Base-by-base conservation (phyloP, 768 basidiomycete genomes). In the Leccinum sublutescens region DNA sequence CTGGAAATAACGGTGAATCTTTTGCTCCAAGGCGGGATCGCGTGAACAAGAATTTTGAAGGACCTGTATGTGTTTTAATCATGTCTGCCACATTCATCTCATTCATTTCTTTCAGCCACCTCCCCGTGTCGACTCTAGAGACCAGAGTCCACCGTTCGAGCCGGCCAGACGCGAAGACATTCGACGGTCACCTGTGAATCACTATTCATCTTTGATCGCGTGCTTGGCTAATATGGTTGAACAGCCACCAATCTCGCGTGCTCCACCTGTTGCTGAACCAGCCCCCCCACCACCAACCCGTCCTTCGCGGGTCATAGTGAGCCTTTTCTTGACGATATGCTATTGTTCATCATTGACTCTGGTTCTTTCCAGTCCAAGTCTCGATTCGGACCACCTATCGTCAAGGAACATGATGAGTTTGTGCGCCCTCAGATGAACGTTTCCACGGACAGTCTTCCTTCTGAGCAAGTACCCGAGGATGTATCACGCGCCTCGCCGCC, bases 361-460 rank as follows among this genome's bases (percentile, higher is more conserved):
- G 15, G 21, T 5, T n/a, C 43, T 45, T 29, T 9, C 21, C 8
- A 33, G 75, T 9, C 21, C 8, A 33, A 73, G 73, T 74, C 74
- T 38, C 72, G 72, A 9, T 73, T 73, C 31, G 72, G 72, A 5
- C 72, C 72, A n/a, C 72, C 72, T 3, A 56, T 73, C 17, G 40
- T 52, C 33, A 71, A 66, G 40, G 71, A 66, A 47, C 50, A 54
- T 3, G 23, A 15, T 2, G 66, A 71, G 11, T 50, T 56, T 25
- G 40, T 23, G 21, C 59, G 29, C 31, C 23, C 53, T 1, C 57
- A 38, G n/a, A 50, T 21, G 33, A 59, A 58, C 19, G 17, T 62
- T 15, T 61, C 72, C 12, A 56, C 56, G 6, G 72, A 70, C 11
- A 66, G 64, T 50, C 55, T 48, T 17, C 25, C 52, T 34, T 65